Evolutionary conservation across 768 basidiomycete species (phyloP).

Genomic region (Phlebiopsis gigantea): DNA sequence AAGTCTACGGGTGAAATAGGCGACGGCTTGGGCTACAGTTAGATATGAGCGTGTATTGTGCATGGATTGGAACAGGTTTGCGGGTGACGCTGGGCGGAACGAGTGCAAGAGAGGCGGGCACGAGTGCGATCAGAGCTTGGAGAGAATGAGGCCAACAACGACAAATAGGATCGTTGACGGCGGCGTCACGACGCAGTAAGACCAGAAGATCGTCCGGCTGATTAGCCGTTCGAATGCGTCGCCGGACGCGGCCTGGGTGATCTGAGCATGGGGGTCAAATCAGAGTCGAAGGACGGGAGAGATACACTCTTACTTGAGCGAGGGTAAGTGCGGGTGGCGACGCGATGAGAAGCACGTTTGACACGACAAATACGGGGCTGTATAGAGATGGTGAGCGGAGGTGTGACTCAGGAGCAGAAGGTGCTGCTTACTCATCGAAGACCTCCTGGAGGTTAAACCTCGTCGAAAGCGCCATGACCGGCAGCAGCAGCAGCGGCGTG

Average conservation of each 20-base stretch:
- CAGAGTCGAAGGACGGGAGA: constrained; percentile 26
- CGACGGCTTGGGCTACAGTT: not conserved
- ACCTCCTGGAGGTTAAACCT: constrained; percentile 53
- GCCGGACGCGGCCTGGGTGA: constrained; percentile 80
- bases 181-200: constrained; percentile 85
- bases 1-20: not conserved
- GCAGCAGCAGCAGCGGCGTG: constrained; percentile 73
- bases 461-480: constrained; percentile 63
- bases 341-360: constrained; percentile 75
- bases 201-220: constrained; percentile 89
- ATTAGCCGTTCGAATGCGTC: constrained; percentile 91
- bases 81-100: not conserved
- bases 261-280: constrained; percentile 34
- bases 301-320: constrained; percentile 41
- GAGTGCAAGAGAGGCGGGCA: not conserved
- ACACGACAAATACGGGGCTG: constrained; percentile 84
- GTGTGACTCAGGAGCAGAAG: not conserved
- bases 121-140: constrained; percentile 46
- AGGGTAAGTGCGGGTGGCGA: constrained; percentile 79
- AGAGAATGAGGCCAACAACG: constrained; percentile 62
- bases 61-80: not conserved
- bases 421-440: constrained; percentile 79
- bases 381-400: constrained; percentile 1
- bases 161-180: constrained; percentile 77
- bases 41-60: not conserved